phyloP scores from a whole-genome alignment of 2,329 filamentous ascomycete genomes.

The Onygenales sp. region DNA sequence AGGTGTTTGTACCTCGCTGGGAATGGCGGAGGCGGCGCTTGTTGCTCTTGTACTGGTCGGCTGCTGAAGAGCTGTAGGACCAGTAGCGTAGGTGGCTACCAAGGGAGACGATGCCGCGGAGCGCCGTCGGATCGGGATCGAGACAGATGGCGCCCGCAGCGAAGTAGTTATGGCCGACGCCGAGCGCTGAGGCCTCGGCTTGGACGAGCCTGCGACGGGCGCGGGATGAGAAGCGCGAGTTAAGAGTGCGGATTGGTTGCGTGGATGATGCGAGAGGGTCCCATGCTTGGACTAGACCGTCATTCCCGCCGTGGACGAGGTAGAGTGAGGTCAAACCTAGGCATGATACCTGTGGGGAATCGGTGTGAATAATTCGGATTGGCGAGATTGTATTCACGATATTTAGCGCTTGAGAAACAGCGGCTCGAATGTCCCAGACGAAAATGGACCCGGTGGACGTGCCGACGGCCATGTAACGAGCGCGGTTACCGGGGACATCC shows the following conservation, averaged over 20 bases:
- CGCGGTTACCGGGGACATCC: conserved; percentile 76
- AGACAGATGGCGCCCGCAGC: conserved; percentile 76
- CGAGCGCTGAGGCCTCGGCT: conserved; percentile 56
- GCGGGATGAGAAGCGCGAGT: conserved; percentile 72
- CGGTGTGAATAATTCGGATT: conserved; percentile 75
- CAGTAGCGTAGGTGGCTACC: conserved; percentile 85
- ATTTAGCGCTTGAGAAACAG: conserved; percentile 44
- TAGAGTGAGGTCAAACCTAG: conserved; percentile 78
- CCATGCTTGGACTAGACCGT: conserved; percentile 93
- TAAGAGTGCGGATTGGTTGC: conserved; percentile 74
- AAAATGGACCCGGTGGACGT: conserved; percentile 69
- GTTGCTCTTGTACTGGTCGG: conserved; percentile 61
- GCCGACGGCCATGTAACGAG: conserved; percentile 70
- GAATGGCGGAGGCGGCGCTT: conserved; percentile 71
- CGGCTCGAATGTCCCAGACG: conserved; percentile 74
- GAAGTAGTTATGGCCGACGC: conserved; percentile 64
- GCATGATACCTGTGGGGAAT: conserved; percentile 78
- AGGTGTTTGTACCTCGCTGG: conserved; percentile 52
- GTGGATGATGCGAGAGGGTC: conserved; percentile 77
- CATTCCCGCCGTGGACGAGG: conserved; percentile 84
- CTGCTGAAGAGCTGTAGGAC: conserved; percentile 77
- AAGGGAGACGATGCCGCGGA: conserved; percentile 79
- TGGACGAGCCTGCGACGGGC: conserved; percentile 66
- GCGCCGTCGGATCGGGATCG: conserved; percentile 74
- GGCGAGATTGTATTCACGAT: conserved; percentile 55